Evolutionary conservation across 2,329 filamentous ascomycete genomes (phyloP).

Genomic region (Stylonectria norvegica): DNA sequence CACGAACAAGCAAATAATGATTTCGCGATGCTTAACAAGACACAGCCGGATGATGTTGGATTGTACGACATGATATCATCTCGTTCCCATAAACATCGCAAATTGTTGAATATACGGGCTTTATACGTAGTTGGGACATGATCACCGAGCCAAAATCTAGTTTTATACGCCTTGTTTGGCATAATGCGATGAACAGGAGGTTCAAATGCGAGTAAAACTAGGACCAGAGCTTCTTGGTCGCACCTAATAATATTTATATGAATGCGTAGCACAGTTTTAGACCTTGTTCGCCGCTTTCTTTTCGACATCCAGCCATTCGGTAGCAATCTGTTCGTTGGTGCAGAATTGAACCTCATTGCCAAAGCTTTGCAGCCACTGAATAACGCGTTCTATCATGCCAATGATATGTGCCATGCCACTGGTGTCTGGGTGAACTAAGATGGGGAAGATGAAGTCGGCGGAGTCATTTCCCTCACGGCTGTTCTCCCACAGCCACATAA

Average conservation of each 20-base stretch:
- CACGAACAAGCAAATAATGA: too few relatives aligned
- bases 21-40: too few relatives aligned
- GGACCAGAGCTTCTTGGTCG: background rate
- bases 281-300: background rate
- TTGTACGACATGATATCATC: too few relatives aligned
- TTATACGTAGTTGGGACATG: background rate
- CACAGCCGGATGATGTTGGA: too few relatives aligned
- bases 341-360: constrained; percentile 1
- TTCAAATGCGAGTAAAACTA: too few relatives aligned
- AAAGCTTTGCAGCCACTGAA: constrained; percentile 44
- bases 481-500: constrained; percentile 50
- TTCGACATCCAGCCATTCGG: background rate
- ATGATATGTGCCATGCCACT: constrained; percentile 60
- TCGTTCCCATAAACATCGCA: too few relatives aligned
- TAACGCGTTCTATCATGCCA: constrained; percentile 44
- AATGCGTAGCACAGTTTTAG: background rate
- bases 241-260: background rate
- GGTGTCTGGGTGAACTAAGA: constrained; percentile 56
- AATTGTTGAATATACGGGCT: too few relatives aligned
- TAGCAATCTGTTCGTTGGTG: background rate
- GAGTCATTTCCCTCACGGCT: constrained; percentile 24
- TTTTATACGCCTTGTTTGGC: too few relatives aligned
- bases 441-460: constrained; percentile 44
- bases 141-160: too few relatives aligned
- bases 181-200: too few relatives aligned